phyloP scores from a whole-genome alignment of 352 stramenopile species.

The Pythium plurisporium region DNA sequence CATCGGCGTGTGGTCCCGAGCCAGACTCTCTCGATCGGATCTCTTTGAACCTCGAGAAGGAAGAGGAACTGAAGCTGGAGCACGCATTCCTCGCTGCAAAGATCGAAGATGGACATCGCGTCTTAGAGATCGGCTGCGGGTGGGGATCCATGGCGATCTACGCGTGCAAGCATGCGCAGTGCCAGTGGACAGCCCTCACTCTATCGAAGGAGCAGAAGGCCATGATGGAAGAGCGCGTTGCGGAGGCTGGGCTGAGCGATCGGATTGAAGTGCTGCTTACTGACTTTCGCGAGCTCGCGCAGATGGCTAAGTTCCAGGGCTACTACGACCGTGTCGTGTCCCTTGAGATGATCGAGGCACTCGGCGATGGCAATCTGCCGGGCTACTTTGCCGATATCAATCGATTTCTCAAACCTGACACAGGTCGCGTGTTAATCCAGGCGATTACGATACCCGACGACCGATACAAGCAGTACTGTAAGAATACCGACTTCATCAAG shows the following conservation, averaged over 20 bases:
- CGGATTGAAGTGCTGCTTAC: constrained; percentile 25
- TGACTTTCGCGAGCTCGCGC: constrained; percentile 25
- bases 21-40: constrained; percentile 17
- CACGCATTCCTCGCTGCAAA: constrained; percentile 22
- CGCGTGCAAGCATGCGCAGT: constrained; percentile 10
- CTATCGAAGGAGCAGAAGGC: constrained; percentile 20
- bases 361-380: constrained; percentile 21
- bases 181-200: constrained; percentile 21
- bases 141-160: constrained; percentile 30
- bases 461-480: constrained; percentile 24
- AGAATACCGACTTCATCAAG: constrained; percentile 30
- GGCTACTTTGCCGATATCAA: constrained; percentile 29
- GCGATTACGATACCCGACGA: constrained; percentile 28
- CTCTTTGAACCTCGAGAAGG: constrained; percentile 18
- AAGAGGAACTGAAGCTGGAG: constrained; percentile 26
- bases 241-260: constrained; percentile 20
- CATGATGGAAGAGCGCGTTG: constrained; percentile 21
- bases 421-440: constrained; percentile 25
- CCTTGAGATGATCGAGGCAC: constrained; percentile 34
- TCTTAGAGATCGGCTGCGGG: constrained; percentile 28
- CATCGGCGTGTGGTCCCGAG: not conserved
- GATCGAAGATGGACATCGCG: constrained; percentile 22
- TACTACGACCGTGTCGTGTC: constrained; percentile 23
- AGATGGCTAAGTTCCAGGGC: constrained; percentile 8
- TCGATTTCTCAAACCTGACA: constrained; percentile 25